Conservation (phyloP, 805 yeast species). For the Yamadazyma endophytica region DNA sequence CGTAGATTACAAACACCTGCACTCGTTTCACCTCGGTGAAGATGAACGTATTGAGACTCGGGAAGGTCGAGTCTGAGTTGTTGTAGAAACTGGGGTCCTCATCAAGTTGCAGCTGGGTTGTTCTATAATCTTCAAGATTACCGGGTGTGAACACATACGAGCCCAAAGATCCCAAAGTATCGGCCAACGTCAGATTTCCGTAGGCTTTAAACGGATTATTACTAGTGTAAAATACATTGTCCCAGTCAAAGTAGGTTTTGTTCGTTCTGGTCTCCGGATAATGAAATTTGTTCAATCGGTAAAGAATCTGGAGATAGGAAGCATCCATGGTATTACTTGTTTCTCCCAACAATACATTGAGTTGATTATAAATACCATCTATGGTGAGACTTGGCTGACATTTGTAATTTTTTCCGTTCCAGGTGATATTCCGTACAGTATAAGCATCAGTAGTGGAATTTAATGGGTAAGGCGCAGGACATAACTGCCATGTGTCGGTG, state of each 20-base stretch:
- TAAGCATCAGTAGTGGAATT: constrained; percentile 16
- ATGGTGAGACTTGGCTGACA: constrained; percentile 29
- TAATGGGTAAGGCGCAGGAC: constrained; percentile 43
- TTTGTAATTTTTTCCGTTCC: constrained; percentile 22
- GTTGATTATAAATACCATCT: constrained; percentile 15
- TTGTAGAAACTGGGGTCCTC: constrained; percentile 16
- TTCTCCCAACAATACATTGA: constrained; percentile 14
- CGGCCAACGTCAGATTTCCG: constrained; percentile 29
- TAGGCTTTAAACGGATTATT: constrained; percentile 6
- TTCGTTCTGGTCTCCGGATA: constrained; percentile 4
- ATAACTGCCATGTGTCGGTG: constrained; percentile 46
- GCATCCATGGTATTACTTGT: constrained; percentile 33
- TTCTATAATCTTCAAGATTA: constrained; percentile 13
- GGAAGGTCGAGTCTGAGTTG: constrained; percentile 16
- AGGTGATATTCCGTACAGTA: constrained; percentile 12
- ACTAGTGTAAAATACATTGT: constrained; percentile 4
- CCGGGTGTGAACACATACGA: constrained; percentile 24
- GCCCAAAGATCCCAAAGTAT: constrained; percentile 16
- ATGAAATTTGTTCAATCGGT: constrained; percentile 5
- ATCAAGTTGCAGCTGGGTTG: not conserved
- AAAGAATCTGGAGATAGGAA: constrained; percentile 26
- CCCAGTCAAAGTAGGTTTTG: constrained; percentile 4
- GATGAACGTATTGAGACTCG: constrained; percentile 24
- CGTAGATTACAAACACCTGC: constrained; percentile 20
- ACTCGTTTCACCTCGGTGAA: constrained; percentile 23